Evolutionary conservation across 257 asterid species (phyloP).

Genomic region (Scutellaria galericulata): DNA sequence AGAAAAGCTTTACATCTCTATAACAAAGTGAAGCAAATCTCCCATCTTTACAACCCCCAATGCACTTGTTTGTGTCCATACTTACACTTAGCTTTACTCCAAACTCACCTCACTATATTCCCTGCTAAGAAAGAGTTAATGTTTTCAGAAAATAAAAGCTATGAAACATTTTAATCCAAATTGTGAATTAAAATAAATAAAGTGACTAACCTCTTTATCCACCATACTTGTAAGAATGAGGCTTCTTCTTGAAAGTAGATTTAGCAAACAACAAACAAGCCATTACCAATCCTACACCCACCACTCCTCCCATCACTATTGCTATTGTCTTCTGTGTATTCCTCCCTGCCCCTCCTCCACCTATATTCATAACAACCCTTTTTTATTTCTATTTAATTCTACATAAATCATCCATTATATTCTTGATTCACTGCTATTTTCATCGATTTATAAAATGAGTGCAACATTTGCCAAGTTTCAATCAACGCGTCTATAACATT

Average conservation of each 20-base stretch:
- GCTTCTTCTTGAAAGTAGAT: conserved; percentile 71
- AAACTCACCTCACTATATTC: background rate
- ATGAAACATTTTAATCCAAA: background rate
- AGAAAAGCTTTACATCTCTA: conserved; percentile 39
- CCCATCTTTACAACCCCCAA: conserved; percentile 40
- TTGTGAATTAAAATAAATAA: background rate
- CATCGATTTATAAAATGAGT: no score
- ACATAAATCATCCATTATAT: no score
- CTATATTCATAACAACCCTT: conserved; percentile 4
- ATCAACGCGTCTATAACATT: no score
- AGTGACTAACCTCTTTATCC: conserved; percentile 48
- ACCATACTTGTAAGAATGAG: conserved; percentile 55
- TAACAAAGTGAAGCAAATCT: conserved; percentile 41
- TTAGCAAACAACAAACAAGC: conserved; percentile 70
- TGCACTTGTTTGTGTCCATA: background rate
- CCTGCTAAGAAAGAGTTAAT: background rate
- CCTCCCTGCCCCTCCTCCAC: conserved; percentile 51
- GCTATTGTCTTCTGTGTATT: conserved; percentile 77
- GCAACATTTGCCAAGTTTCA: no score
- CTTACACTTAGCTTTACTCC: conserved; percentile 3
- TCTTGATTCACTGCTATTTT: no score
- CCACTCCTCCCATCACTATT: conserved; percentile 74
- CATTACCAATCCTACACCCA: conserved; percentile 67
- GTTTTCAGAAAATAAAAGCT: background rate
- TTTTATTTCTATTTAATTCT: no score